These are phyloP conservation scores for Ceratocystis papillata DNA, from an alignment of 2,329 filamentous ascomycete species.

Conservation along the genomic window DNA sequence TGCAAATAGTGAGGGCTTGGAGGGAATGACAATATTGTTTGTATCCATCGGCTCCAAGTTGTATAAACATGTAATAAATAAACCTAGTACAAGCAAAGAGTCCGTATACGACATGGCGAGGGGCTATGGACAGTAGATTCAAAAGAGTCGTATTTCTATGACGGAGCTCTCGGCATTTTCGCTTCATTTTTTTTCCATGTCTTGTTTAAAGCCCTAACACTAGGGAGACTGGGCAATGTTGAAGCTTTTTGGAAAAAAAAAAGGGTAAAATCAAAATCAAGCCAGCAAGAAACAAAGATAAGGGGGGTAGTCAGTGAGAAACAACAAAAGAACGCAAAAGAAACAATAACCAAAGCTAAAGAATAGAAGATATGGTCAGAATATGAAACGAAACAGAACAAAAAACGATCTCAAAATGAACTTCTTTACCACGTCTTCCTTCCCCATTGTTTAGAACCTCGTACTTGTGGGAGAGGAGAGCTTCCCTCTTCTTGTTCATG, in stretches of 20 bases:
- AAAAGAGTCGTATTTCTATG: neutral
- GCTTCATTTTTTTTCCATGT: constrained; percentile 30
- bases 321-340: constrained; percentile 15
- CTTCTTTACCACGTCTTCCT: constrained; percentile 1
- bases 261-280: neutral
- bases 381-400: constrained; percentile 8
- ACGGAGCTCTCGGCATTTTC: constrained; percentile 28
- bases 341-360: constrained; percentile 2
- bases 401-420: constrained; percentile 9
- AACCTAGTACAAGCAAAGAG: neutral
- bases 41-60: neutral
- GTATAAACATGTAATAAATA: neutral
- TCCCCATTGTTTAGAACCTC: neutral
- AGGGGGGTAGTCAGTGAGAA: neutral
- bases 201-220: constrained; percentile 27
- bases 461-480: neutral
- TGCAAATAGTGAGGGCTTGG: constrained; percentile 84
- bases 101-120: neutral
- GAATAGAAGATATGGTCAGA: constrained; percentile 10
- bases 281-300: constrained; percentile 14
- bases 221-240: constrained; percentile 14
- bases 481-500: neutral
- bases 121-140: neutral
- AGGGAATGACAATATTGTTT: constrained; percentile 33
- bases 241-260: constrained; percentile 5